These are phyloP conservation scores for Clarireedia paspali DNA, from an alignment of 2,329 filamentous ascomycete species.

Conservation along the genomic window DNA sequence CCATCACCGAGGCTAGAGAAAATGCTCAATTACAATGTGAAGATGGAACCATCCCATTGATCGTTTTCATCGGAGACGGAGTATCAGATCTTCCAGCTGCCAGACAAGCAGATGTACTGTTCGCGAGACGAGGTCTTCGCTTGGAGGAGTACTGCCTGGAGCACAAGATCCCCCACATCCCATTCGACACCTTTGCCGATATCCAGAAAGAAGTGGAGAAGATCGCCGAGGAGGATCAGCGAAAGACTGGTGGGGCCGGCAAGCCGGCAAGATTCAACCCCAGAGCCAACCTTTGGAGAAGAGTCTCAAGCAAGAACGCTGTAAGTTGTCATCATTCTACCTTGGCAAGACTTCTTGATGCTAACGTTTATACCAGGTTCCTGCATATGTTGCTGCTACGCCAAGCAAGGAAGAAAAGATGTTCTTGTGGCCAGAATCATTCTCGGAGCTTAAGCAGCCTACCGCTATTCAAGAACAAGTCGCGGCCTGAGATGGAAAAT, in stretches of 20 bases:
- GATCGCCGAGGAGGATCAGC: constrained; percentile 51
- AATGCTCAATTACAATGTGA: constrained; percentile 45
- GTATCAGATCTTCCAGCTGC: constrained; percentile 61
- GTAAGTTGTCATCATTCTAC: constrained; percentile 21
- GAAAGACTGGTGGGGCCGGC: constrained; percentile 52
- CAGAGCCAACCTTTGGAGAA: constrained; percentile 59
- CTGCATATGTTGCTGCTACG: constrained; percentile 41
- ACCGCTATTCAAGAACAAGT: neutral
- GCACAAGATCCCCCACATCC: constrained; percentile 50
- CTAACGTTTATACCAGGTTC: constrained; percentile 27
- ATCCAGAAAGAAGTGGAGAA: constrained; percentile 52
- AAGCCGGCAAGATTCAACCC: constrained; percentile 57
- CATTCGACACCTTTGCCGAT: constrained; percentile 60
- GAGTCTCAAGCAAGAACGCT: constrained; percentile 49
- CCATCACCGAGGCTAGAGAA: constrained; percentile 52
- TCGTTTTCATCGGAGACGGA: constrained; percentile 64
- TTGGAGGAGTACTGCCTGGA: constrained; percentile 61
- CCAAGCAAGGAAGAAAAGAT: constrained; percentile 52
- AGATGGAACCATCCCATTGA: constrained; percentile 55
- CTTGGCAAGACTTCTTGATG: neutral
- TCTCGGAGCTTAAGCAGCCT: constrained; percentile 32
- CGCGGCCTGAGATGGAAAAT: neutral
- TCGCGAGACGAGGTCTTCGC: constrained; percentile 55
- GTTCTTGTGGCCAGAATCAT: constrained; percentile 55
- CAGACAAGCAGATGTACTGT: constrained; percentile 58